These are phyloP conservation scores for Hysterium pulicare DNA, from an alignment of 2,329 filamentous ascomycete species.

Conservation along the genomic window DNA sequence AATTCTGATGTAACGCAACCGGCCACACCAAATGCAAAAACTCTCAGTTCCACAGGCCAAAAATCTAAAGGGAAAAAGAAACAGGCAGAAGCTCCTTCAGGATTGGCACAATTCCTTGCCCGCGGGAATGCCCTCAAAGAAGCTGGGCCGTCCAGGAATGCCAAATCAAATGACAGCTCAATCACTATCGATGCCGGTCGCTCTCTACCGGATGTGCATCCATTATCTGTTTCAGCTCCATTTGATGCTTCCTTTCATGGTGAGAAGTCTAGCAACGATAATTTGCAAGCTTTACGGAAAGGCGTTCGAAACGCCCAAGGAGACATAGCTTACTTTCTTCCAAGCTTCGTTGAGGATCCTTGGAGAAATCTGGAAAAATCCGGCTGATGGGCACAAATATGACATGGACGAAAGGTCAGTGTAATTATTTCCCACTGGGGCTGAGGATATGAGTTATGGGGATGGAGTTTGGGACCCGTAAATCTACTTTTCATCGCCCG, in stretches of 20 bases:
- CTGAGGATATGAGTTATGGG: too few species aligned
- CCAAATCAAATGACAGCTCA: not conserved
- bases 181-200: not conserved
- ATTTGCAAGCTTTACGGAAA: slow-evolving; percentile 23
- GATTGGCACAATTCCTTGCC: slow-evolving; percentile 31
- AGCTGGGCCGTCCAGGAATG: not conserved
- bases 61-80: slow-evolving; percentile 14
- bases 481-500: too few species aligned
- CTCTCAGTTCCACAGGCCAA: slow-evolving; percentile 2
- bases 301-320: slow-evolving; percentile 47
- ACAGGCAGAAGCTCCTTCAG: slow-evolving; percentile 15
- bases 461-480: too few species aligned
- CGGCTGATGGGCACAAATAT: too few species aligned
- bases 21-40: slow-evolving; percentile 2
- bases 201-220: not conserved
- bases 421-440: too few species aligned
- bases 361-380: slow-evolving; percentile 47
- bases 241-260: too few species aligned
- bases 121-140: slow-evolving; percentile 14
- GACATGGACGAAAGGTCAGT: too few species aligned
- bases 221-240: not conserved
- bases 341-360: slow-evolving; percentile 64
- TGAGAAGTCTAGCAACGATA: not conserved
- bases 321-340: slow-evolving; percentile 65
- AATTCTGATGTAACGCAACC: not conserved